A percentile compares a stretch with the other conserved stretches of the same genome.
phyloP scores from a whole-genome alignment of 2,329 filamentous ascomycete species.

The Pseudogymnoascus sp. region DNA sequence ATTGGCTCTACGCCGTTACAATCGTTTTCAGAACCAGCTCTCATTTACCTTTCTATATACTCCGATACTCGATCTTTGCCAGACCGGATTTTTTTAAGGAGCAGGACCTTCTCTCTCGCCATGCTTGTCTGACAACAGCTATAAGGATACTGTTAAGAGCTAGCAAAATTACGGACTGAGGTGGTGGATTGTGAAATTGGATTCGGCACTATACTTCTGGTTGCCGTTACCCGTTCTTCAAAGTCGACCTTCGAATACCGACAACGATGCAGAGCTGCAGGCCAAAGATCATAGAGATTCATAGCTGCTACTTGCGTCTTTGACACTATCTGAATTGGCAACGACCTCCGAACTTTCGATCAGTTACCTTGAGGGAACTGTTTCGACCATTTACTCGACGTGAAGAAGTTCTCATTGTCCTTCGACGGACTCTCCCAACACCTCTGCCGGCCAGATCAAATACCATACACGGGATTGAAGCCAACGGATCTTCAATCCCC shows the following conservation, averaged over 20 bases:
- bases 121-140: background rate
- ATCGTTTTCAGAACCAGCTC: background rate
- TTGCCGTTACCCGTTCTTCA: background rate
- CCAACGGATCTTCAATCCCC: slow-evolving; percentile 4
- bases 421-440: background rate
- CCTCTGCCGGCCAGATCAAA: background rate
- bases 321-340: background rate
- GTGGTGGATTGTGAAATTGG: background rate
- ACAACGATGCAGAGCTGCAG: background rate
- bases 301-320: background rate
- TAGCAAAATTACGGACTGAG: background rate
- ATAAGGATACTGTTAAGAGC: slow-evolving; percentile 5
- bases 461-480: background rate
- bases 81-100: background rate
- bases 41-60: background rate
- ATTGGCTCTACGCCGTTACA: background rate
- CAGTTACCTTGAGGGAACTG: background rate
- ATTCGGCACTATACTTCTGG: background rate
- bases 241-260: background rate
- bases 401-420: background rate
- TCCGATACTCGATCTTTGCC: background rate
- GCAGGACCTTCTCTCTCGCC: background rate
- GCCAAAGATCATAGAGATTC: background rate
- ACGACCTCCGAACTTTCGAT: background rate
- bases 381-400: background rate